Conservation (phyloP, 257 asterid species). For the Solanum lycopersicoides region DNA sequence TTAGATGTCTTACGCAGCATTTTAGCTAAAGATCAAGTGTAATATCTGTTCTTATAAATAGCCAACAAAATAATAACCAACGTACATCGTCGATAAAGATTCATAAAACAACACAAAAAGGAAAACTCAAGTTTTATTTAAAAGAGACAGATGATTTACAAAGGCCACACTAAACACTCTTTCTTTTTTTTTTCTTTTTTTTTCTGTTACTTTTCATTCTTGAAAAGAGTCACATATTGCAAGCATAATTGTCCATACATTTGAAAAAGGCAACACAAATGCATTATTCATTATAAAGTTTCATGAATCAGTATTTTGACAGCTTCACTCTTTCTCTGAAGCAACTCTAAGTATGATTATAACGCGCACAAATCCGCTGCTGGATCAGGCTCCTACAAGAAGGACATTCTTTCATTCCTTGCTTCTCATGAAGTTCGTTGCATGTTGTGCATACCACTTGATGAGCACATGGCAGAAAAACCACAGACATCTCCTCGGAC, state of each 20-base stretch:
- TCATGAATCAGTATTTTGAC: conserved; percentile 31
- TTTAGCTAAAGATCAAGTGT: background rate
- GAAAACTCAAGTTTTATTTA: background rate
- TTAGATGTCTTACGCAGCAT: background rate
- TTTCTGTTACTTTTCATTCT: background rate
- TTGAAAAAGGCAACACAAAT: conserved; percentile 16
- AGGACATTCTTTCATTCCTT: conserved; percentile 98
- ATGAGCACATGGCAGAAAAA: conserved; percentile 96
- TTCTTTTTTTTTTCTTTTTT: background rate
- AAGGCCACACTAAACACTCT: background rate
- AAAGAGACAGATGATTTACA: background rate
- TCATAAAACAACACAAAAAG: background rate
- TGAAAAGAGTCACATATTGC: background rate
- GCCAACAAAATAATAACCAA: background rate
- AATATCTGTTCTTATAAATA: background rate
- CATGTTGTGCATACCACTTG: conserved; percentile 78
- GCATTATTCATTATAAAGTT: conserved; percentile 33
- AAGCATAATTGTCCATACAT: conserved; percentile 9
- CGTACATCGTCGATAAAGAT: background rate
- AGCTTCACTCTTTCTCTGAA: conserved; percentile 9
- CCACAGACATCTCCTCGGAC: conserved; percentile 91
- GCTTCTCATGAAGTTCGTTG: conserved; percentile 92
- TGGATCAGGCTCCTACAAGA: conserved; percentile 83
- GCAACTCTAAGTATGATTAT: conserved; percentile 39
- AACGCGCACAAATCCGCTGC: conserved; percentile 76